Evolutionary conservation across 352 stramenopile species (phyloP), one percentile per base, ranked within the genome.

Genomic region (Sclerospora graminicola): DNA sequence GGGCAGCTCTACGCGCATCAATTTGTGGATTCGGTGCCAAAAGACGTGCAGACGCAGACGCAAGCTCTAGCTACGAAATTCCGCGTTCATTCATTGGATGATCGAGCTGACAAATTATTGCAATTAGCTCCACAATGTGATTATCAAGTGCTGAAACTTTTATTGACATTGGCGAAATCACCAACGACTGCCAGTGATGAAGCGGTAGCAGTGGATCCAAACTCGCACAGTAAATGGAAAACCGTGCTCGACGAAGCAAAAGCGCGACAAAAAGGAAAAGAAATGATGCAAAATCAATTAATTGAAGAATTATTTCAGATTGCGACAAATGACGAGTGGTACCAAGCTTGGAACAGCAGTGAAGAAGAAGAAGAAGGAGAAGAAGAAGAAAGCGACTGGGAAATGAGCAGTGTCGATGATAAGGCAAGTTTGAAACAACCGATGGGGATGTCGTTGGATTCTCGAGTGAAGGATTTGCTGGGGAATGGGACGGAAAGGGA

Each of bases 291-390:
- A 28, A 59, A 75, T 2, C 51, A 67, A 31, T 20, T 84, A 19
- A 54, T 69, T 6, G 57, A 76, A 1, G 72, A 83, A 29, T 48
- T 84, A 2, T 66, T 77, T 27, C 49, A 84, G 58, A 77, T 84
- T 32, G 68, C 69, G 11, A 75, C 64, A 18, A 67, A 71, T 29
- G 75, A 84, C 48, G 69, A 83, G 32, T 86, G 74, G 74, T 83
- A 65, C 37, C 60, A 83, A 24, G 61, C 69, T 6, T 76, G 71
- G 70, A 53, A 76, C 1, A 50, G 63, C 5, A 69, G 60, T 18
- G 68, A 63, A n/a, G 73, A 56, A 1, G 48, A 82, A 2, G 63
- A 66, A 2, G 48, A 82, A 2, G 63, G 64, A 2, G 68, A 63
- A n/a, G 73, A 56, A 1, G 48, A 82, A 2, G 63, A 66, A 2